Evolutionary conservation across 2,329 filamentous ascomycete species (phyloP).

Genomic region (Cercospora nicotianae): DNA sequence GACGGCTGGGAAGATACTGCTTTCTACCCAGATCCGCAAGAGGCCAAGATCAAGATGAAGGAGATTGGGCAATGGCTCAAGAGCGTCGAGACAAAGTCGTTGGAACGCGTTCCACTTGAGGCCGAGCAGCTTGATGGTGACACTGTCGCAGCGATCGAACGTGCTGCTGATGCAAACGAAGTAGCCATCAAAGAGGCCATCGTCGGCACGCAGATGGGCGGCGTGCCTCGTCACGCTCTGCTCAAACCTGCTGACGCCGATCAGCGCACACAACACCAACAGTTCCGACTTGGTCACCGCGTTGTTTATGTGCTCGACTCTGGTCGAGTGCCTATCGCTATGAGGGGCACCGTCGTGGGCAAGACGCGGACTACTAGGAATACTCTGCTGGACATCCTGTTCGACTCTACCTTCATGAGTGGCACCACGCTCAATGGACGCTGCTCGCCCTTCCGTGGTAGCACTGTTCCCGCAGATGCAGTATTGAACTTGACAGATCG

Average conservation of each 20-base stretch:
- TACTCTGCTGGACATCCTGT: constrained; percentile 84
- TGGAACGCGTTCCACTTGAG: constrained; percentile 93
- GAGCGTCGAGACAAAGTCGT: constrained; percentile 82
- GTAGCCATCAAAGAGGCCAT: constrained; percentile 49
- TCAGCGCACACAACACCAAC: constrained; percentile 82
- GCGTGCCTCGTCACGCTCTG: constrained; percentile 81
- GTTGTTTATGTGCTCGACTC: constrained; percentile 90
- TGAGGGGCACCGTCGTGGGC: constrained; percentile 89
- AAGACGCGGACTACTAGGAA: constrained; percentile 84
- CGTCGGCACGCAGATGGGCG: constrained; percentile 69
- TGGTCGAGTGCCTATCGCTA: constrained; percentile 91
- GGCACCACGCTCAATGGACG: constrained; percentile 88
- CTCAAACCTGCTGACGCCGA: constrained; percentile 96
- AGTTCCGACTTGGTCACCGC: constrained; percentile 81
- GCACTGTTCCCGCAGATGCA: constrained; percentile 82
- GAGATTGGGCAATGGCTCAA: constrained; percentile 95
- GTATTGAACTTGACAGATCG: constrained; percentile 83
- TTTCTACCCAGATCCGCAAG: constrained; percentile 72
- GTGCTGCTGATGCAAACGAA: constrained; percentile 66
- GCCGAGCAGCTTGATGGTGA: constrained; percentile 94
- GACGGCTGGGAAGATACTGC: constrained; percentile 83
- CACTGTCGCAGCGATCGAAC: constrained; percentile 77
- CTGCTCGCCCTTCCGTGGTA: constrained; percentile 89
- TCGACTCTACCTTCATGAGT: constrained; percentile 95
- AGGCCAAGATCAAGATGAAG: constrained; percentile 78